These are phyloP conservation scores for Monilinia aucupariae DNA, from an alignment of 2,329 filamentous ascomycete genomes.

Conservation along the genomic window DNA sequence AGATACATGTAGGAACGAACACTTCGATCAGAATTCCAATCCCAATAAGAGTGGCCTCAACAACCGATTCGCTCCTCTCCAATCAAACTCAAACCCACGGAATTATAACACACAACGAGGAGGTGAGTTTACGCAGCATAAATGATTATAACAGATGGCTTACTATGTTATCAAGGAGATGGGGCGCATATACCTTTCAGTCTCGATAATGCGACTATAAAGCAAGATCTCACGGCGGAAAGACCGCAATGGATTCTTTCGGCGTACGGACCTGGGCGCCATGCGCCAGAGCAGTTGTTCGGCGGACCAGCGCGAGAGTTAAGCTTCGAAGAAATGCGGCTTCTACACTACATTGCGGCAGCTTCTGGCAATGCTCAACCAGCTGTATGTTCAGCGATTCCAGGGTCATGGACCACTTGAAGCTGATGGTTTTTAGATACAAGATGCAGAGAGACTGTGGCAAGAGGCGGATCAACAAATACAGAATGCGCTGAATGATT, in stretches of 20 bases:
- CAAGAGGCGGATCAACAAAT: slow-evolving; percentile 65
- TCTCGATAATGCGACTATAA: slow-evolving; percentile 47
- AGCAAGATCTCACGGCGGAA: slow-evolving; percentile 62
- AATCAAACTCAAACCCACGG: slow-evolving; percentile 21
- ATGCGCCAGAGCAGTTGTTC: slow-evolving; percentile 77
- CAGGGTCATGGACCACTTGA: background rate
- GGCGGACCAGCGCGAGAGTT: slow-evolving; percentile 74
- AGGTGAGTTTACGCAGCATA: slow-evolving; percentile 17
- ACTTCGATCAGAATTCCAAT: slow-evolving; percentile 38
- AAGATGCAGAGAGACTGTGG: slow-evolving; percentile 56
- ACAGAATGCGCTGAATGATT: slow-evolving; percentile 60
- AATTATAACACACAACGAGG: slow-evolving; percentile 23
- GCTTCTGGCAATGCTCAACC: slow-evolving; percentile 55
- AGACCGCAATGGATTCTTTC: slow-evolving; percentile 82
- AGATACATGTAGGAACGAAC: slow-evolving; percentile 57
- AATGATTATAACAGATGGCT: background rate
- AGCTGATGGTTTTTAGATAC: slow-evolving; percentile 42
- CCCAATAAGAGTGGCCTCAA: slow-evolving; percentile 30
- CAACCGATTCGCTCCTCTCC: slow-evolving; percentile 34
- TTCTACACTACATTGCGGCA: slow-evolving; percentile 67
- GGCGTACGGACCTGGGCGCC: slow-evolving; percentile 71
- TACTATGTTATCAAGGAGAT: slow-evolving; percentile 5
- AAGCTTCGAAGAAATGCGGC: slow-evolving; percentile 80
- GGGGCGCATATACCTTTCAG: slow-evolving; percentile 25
- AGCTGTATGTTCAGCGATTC: slow-evolving; percentile 32